Evolutionary conservation across 2,329 filamentous ascomycete species (phyloP).

Genomic region (Pseudogymnoascus sp.): DNA sequence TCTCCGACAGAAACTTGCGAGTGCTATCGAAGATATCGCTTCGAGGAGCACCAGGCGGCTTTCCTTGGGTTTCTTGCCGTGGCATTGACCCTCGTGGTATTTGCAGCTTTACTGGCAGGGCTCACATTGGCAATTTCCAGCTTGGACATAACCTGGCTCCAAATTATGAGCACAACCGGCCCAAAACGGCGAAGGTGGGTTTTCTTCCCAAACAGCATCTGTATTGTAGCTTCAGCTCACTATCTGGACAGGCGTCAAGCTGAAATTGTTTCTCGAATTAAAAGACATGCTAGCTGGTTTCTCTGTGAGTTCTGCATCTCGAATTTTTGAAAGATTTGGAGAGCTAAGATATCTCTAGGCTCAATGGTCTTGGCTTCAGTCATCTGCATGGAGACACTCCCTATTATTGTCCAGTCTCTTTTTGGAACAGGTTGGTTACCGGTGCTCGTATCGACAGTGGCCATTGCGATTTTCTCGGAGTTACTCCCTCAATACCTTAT

Average conservation of each 20-base stretch:
- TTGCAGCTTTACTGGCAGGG: conserved; percentile 21
- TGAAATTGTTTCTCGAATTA: conserved; percentile 18
- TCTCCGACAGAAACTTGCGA: background rate
- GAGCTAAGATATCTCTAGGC: conserved; percentile 15
- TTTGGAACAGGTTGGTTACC: conserved; percentile 17
- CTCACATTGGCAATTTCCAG: conserved; percentile 23
- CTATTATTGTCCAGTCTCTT: conserved; percentile 22
- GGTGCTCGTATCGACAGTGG: conserved; percentile 22
- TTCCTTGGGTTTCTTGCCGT: conserved; percentile 11
- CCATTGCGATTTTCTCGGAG: conserved; percentile 22
- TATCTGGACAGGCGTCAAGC: conserved; percentile 18
- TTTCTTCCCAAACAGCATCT: background rate
- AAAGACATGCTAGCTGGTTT: conserved; percentile 23
- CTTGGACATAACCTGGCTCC: conserved; percentile 21
- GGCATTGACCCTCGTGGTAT: conserved; percentile 15
- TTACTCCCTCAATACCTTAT: conserved; percentile 25
- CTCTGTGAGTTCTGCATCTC: conserved; percentile 18
- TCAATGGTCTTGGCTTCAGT: conserved; percentile 23
- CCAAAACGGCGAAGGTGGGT: conserved; percentile 19
- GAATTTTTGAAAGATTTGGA: background rate
- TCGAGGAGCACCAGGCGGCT: background rate
- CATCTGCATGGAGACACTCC: conserved; percentile 21
- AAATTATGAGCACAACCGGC: conserved; percentile 19
- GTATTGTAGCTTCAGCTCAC: conserved; percentile 11
- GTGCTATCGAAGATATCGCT: conserved; percentile 6